Conservation (phyloP, 257 asterid species). For the Plectranthus barbatus region DNA sequence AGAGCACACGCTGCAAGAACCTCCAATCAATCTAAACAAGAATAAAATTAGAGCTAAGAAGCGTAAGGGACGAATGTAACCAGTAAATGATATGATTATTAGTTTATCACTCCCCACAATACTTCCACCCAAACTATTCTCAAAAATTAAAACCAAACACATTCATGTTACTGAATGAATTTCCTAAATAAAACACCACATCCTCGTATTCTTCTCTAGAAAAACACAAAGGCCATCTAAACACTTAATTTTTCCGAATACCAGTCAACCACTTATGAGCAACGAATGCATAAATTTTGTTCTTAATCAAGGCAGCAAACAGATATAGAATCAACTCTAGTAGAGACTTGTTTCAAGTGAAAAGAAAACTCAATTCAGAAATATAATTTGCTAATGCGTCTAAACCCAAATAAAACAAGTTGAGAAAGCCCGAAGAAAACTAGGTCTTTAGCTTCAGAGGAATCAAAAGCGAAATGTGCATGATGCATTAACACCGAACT, state of each 20-base stretch:
- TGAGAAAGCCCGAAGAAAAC: not conserved
- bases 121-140: not conserved
- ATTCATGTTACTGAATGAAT: not conserved
- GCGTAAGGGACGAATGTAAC: not conserved
- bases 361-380: not conserved
- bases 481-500: not conserved
- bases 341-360: not conserved
- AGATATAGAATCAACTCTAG: not conserved
- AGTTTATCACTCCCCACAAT: not conserved
- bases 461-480: not conserved
- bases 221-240: not conserved
- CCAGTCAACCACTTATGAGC: not conserved
- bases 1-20: not conserved
- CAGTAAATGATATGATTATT: not conserved
- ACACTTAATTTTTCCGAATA: not conserved
- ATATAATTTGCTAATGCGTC: not conserved
- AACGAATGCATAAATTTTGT: not conserved
- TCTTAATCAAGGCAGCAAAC: not conserved
- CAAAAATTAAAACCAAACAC: not conserved
- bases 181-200: not conserved
- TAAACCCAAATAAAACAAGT: not conserved
- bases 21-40: not conserved
- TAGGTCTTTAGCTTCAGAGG: conserved; percentile 1
- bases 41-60: not conserved
- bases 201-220: not conserved